Evolutionary conservation across 257 asterid species (phyloP), one percentile per base, ranked within the genome.

Genomic region (Solanum chilense): DNA sequence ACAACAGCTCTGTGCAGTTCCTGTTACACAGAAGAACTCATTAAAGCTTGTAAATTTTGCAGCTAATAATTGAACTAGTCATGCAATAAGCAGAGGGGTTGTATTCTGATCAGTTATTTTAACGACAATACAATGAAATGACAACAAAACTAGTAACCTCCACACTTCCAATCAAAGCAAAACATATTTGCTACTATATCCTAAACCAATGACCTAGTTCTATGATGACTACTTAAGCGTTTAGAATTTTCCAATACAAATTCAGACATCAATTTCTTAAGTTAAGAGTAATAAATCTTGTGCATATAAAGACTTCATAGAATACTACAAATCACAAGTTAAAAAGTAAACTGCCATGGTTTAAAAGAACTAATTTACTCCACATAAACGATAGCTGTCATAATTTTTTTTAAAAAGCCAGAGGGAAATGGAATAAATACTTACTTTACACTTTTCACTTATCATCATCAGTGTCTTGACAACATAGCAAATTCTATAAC

Each of bases 1-100:
- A 5, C 64, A 56, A 56, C 64, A 56, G 89, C 90, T 91, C 93
- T 9, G 23, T 12, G 23, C 99, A 95, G 2, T 92, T 96, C 91
- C 98, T 95, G 75, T 77, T 13, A 52, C 77, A 70, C 77, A 33
- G 42, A 31, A 33, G 33, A 70, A 70, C 77, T 31, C 27, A 58
- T 58, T 58, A 20, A 58, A 8, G 42, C 71, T 77, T 2, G 21
- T 60, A 66, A 21, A 58, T 10, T 16, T 74, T 41, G 31, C 58
- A 3, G 83, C 37, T 76, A 5, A 74, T 16, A 77, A 42, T n/a
- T n/a, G 83, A 41, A 25, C 62, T 25, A 77, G 58, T 11, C 62
- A 77, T 77, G 18, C 83, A 27, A 75, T 44, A 44, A 25, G 14
- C 41, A 77, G 62, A 76, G n/a, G 41, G 66, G 42, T 45, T 45